A percentile compares a stretch with the other conserved stretches of the same genome.
Conservation (phyloP, 768 basidiomycete genomes). For the Mrakia blollopis region DNA sequence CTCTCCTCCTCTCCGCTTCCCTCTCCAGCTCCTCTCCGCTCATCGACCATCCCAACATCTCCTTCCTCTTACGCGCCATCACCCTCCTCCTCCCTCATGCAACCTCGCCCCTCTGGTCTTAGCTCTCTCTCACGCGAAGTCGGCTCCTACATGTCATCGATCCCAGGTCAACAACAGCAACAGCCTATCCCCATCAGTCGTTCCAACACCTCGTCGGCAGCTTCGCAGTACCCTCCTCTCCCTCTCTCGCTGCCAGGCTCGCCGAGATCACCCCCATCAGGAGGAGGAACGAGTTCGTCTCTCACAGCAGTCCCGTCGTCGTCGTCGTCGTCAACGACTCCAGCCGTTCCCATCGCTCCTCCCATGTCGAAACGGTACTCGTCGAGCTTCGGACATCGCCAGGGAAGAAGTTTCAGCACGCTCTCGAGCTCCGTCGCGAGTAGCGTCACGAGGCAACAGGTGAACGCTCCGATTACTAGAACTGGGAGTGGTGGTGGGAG, state of each 20-base stretch:
- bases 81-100: constrained; percentile 17
- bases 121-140: not conserved
- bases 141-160: not conserved
- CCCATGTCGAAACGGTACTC: constrained; percentile 23
- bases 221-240: not conserved
- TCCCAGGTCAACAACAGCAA: not conserved
- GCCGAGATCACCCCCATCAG: not conserved
- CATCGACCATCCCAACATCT: not conserved
- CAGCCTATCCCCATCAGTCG: not conserved
- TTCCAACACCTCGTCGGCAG: not conserved
- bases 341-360: not conserved
- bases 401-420: constrained; percentile 21
- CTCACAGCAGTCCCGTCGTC: not conserved
- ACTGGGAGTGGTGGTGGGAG: constrained; percentile 11
- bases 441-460: not conserved
- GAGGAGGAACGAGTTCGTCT: not conserved
- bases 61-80: constrained; percentile 15
- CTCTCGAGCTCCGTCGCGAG: constrained; percentile 15
- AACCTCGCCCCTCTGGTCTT: not conserved
- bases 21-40: not conserved
- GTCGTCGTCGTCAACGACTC: constrained; percentile 3
- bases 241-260: not conserved
- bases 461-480: not conserved
- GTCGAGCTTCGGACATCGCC: constrained; percentile 18
- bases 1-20: constrained; percentile 19